Evolutionary conservation across 2,329 filamentous ascomycete species (phyloP).

Genomic region (Paraphoma chrysanthemicola): DNA sequence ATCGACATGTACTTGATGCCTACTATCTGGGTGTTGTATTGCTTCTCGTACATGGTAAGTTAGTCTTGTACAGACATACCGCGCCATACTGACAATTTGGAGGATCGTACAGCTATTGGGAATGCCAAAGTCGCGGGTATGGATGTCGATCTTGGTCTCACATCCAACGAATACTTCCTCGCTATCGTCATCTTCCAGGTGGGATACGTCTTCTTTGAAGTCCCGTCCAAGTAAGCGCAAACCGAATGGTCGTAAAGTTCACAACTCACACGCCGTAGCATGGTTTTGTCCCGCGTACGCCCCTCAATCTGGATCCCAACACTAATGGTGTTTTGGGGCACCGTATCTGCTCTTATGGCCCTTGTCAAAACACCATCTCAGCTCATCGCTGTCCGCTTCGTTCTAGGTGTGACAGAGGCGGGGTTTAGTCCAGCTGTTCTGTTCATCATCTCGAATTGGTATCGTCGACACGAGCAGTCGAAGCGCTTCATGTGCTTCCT

Average conservation of each 20-base stretch:
- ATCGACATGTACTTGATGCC: conserved; percentile 34
- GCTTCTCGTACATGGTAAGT: conserved; percentile 31
- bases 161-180: conserved; percentile 60
- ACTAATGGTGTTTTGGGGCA: conserved; percentile 29
- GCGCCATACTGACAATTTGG: neutral
- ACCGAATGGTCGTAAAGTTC: neutral
- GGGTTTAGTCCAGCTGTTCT: conserved; percentile 32
- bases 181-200: conserved; percentile 31
- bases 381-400: conserved; percentile 28
- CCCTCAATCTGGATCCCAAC: conserved; percentile 29
- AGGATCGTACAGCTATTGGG: conserved; percentile 36
- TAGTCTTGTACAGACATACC: neutral
- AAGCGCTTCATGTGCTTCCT: conserved; percentile 36
- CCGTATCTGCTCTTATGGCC: conserved; percentile 25
- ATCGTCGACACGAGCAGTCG: conserved; percentile 30
- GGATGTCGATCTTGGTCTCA: conserved; percentile 24
- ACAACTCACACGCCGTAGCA: conserved; percentile 14
- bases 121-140: conserved; percentile 53
- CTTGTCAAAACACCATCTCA: conserved; percentile 26
- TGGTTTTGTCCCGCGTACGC: conserved; percentile 26
- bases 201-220: conserved; percentile 31
- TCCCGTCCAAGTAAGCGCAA: conserved; percentile 28
- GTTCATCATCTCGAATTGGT: conserved; percentile 35
- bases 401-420: conserved; percentile 33
- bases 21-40: conserved; percentile 31